Evolutionary conservation across 768 basidiomycete species (phyloP).

Genomic region (Hypholoma fasciculare): DNA sequence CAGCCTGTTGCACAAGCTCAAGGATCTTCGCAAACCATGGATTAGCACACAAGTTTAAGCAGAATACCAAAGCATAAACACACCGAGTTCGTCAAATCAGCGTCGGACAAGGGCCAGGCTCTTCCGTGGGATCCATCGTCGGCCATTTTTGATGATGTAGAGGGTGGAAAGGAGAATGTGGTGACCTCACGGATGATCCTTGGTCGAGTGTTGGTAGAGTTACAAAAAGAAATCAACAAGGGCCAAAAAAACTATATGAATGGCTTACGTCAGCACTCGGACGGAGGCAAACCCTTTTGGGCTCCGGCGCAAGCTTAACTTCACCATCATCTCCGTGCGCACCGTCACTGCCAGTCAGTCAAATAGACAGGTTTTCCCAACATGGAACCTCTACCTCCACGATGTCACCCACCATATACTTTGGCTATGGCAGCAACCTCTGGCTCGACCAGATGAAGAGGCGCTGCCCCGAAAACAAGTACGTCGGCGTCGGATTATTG

Average conservation of each 20-base stretch:
- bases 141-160: constrained; percentile 40
- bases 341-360: not conserved
- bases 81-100: constrained; percentile 88
- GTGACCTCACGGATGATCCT: constrained; percentile 92
- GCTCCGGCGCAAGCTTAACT: not conserved
- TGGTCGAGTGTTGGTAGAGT: constrained; percentile 53
- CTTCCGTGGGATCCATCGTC: constrained; percentile 65
- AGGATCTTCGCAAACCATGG: constrained; percentile 63
- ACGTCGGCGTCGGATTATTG: constrained; percentile 38
- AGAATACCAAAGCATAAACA: constrained; percentile 20
- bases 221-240: constrained; percentile 1
- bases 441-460: constrained; percentile 49
- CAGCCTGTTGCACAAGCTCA: constrained; percentile 92
- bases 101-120: constrained; percentile 88
- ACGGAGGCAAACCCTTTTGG: not conserved
- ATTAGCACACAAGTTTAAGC: not conserved
- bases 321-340: not conserved
- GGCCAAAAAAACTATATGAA: constrained; percentile 3
- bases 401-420: constrained; percentile 33
- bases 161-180: constrained; percentile 11
- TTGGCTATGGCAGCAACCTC: constrained; percentile 52
- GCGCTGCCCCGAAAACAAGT: constrained; percentile 45
- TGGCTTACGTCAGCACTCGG: constrained; percentile 13
- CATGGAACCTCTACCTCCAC: constrained; percentile 5
- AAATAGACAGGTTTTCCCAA: constrained; percentile 1